phyloP scores from a whole-genome alignment of 805 yeast genomes.

The Kodamaea neixiangensis region DNA sequence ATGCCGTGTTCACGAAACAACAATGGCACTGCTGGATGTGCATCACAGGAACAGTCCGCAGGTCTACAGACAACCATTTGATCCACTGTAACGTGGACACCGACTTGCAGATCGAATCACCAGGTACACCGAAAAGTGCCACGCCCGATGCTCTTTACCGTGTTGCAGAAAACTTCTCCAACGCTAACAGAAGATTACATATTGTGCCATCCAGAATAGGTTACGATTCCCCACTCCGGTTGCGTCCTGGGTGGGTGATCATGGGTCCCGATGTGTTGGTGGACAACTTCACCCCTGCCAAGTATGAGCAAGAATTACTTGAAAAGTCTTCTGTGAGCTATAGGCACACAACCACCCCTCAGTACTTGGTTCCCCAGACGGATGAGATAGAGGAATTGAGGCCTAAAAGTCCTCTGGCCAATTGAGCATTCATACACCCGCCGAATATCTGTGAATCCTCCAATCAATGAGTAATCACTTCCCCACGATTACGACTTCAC shows the following conservation, averaged over 20 bases:
- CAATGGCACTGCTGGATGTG: slow-evolving; percentile 99
- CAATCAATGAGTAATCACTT: background rate
- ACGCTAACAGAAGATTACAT: slow-evolving; percentile 79
- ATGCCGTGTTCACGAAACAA: slow-evolving; percentile 57
- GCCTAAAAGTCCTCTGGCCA: slow-evolving; percentile 75
- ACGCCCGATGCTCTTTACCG: slow-evolving; percentile 74
- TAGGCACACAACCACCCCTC: slow-evolving; percentile 17
- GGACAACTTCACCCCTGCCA: slow-evolving; percentile 56
- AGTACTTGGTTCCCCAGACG: slow-evolving; percentile 58
- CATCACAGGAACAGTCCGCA: slow-evolving; percentile 88
- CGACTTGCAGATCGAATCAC: slow-evolving; percentile 70
- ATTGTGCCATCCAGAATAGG: slow-evolving; percentile 78
- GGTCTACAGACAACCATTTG: slow-evolving; percentile 79
- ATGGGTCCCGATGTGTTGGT: slow-evolving; percentile 80
- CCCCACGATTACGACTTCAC: background rate
- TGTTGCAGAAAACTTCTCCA: slow-evolving; percentile 86
- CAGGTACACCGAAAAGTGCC: slow-evolving; percentile 21
- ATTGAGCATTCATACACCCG: too few relatives aligned
- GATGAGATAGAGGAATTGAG: slow-evolving; percentile 76
- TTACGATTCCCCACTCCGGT: slow-evolving; percentile 57
- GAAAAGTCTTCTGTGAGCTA: slow-evolving; percentile 31
- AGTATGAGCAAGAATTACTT: slow-evolving; percentile 33
- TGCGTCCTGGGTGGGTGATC: slow-evolving; percentile 89
- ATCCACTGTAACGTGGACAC: slow-evolving; percentile 94
- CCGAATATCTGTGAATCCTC: too few relatives aligned